Evolutionary conservation across 768 basidiomycete genomes (phyloP), one percentile per base, ranked within the genome.

Genomic region (Russula dissimulans): DNA sequence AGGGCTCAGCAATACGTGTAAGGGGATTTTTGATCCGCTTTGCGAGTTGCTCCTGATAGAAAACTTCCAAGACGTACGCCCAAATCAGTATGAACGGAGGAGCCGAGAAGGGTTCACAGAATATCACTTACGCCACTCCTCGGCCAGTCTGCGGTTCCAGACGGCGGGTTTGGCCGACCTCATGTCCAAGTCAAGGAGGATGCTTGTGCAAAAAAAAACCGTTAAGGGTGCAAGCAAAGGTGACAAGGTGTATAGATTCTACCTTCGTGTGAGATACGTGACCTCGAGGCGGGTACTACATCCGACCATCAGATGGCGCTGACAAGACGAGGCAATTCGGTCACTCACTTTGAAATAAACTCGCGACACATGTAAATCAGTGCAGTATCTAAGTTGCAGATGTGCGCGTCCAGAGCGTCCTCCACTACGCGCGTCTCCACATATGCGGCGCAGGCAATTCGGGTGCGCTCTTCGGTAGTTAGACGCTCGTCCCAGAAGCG

Each of bases 101-200:
- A 56, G 14, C 34, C 32, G n/a, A 45, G 11, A 48, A 49, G 36
- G 22, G 18, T 15, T 44, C 34, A 22, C 12, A 43, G 55, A 42
- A 36, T 17, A 26, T 15, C 41, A 83, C 87, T 70, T 71, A 91
- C 89, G 75, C 89, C 89, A 91, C 66, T 90, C 86, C 65, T 86
- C 82, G 0, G 85, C 83, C 60, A 89, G 85, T 66, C 82, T 81
- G 6, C 82, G 81, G 60, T 81, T 87, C 75, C 87, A 85, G 38
- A 82, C 75, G 26, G 82, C 75, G 26, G 82, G 83, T 26, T 76
- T 69, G 5, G 34, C 34, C 44, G 72, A 68, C 31, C 76, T 75
- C 47, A 70, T 74, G 51, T 79, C 78, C 45, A 80, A 72, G 29
- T 81, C 80, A 65, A 83, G 81, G 63, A 86, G 68, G 56, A 81